Conservation (phyloP, 2,329 filamentous ascomycete species). For the Penicillium rolfsii region DNA sequence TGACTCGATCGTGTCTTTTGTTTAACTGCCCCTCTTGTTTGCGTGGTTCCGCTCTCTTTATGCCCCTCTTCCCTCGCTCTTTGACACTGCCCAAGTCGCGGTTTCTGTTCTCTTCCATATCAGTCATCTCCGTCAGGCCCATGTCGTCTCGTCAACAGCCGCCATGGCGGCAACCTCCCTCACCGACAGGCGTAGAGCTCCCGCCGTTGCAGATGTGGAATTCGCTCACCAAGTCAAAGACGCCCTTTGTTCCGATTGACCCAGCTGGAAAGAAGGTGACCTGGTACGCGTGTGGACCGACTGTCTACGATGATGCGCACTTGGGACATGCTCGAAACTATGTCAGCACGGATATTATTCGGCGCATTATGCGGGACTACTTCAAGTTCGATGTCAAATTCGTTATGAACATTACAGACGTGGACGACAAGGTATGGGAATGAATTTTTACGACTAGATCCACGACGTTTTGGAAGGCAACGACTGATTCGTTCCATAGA, state of each 20-base stretch:
- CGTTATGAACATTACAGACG: conserved; percentile 91
- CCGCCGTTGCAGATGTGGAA: conserved; percentile 76
- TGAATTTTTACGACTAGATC: not conserved
- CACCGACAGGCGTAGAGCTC: conserved; percentile 40
- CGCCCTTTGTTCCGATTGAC: conserved; percentile 74
- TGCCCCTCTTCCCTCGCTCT: conserved; percentile 29
- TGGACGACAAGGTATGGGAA: conserved; percentile 68
- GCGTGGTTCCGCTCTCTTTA: conserved; percentile 25
- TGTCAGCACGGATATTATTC: conserved; percentile 85
- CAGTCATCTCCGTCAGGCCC: conserved; percentile 25
- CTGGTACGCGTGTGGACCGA: conserved; percentile 91
- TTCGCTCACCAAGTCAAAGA: conserved; percentile 74
- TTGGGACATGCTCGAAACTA: conserved; percentile 86
- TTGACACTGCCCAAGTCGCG: conserved; percentile 21
- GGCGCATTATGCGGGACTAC: conserved; percentile 79
- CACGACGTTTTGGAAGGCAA: not conserved
- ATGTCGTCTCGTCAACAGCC: conserved; percentile 49
- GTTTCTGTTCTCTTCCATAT: conserved; percentile 17
- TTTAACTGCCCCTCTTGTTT: conserved; percentile 28
- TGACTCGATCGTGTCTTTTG: conserved; percentile 25
- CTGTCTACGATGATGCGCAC: conserved; percentile 80
- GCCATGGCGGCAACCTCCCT: conserved; percentile 48
- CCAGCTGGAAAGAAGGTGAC: conserved; percentile 68
- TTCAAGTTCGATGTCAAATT: conserved; percentile 82
- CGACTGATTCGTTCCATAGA: conserved; percentile 47